phyloP scores from a whole-genome alignment of 352 stramenopile genomes.

The Pythium aquatile region DNA sequence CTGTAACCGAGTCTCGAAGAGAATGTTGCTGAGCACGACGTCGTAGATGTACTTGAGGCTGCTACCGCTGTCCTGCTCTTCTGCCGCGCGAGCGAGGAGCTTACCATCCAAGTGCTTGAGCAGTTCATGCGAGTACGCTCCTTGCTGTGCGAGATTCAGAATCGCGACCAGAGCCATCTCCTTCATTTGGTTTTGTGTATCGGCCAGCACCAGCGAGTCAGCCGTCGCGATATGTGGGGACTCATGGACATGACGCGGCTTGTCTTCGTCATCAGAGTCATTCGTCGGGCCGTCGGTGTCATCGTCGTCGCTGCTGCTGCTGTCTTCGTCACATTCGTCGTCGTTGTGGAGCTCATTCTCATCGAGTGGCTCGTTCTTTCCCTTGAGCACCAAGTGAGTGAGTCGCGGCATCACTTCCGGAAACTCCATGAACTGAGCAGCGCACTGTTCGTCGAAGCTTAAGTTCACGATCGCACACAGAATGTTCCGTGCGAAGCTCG shows the following conservation, averaged over 20 bases:
- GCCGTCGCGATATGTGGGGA: not conserved
- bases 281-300: conserved; percentile 11
- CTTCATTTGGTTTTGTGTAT: conserved; percentile 43
- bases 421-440: conserved; percentile 53
- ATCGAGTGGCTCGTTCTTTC: conserved; percentile 4
- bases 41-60: conserved; percentile 61
- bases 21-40: conserved; percentile 60
- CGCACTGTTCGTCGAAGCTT: conserved; percentile 52
- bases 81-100: conserved; percentile 40
- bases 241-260: not conserved
- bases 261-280: not conserved
- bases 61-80: conserved; percentile 31
- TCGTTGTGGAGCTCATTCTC: not conserved
- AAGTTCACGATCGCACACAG: conserved; percentile 62
- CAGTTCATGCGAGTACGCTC: conserved; percentile 45
- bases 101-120: conserved; percentile 60
- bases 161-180: conserved; percentile 66
- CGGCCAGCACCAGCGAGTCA: not conserved
- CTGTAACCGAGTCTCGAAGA: conserved; percentile 68
- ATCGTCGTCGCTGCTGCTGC: conserved; percentile 7
- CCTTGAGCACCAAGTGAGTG: conserved; percentile 29
- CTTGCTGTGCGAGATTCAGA: conserved; percentile 59
- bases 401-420: conserved; percentile 54
- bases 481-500: conserved; percentile 51
- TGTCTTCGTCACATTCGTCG: conserved; percentile 4